Conservation (phyloP, 73 alveolate genomes). For the Paraurostyla sp. region DNA sequence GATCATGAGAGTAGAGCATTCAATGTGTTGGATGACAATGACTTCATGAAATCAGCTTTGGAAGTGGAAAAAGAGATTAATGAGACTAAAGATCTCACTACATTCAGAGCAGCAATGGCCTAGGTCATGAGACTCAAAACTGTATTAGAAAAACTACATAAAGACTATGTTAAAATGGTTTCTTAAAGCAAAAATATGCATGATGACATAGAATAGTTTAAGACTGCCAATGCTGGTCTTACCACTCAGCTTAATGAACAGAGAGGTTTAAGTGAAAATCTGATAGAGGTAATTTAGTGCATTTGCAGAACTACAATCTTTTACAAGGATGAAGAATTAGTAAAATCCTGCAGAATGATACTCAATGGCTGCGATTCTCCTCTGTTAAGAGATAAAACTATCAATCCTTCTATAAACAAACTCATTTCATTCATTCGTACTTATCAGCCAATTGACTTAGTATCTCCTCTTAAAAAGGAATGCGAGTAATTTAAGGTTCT, state of each 20-base stretch:
- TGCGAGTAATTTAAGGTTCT: background rate
- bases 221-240: background rate
- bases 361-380: background rate
- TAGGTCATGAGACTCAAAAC: background rate
- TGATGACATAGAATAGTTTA: background rate
- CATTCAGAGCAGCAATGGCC: conserved; percentile 21
- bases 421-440: background rate
- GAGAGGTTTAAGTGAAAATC: background rate
- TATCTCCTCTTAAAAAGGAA: conserved; percentile 10
- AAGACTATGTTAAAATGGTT: conserved; percentile 52
- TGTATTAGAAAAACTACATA: conserved; percentile 18
- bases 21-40: conserved; percentile 47
- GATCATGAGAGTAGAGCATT: conserved; percentile 37
- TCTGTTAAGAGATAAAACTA: no score
- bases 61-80: conserved; percentile 29
- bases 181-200: conserved; percentile 5
- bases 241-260: background rate
- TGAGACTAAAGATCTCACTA: conserved; percentile 8
- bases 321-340: conserved; percentile 9
- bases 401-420: no score
- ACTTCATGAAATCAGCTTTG: conserved; percentile 43
- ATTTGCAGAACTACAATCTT: background rate
- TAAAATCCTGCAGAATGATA: background rate
- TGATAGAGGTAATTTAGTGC: background rate
- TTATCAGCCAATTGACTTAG: conserved; percentile 14